A percentile compares a stretch with the other conserved stretches of the same genome.
Evolutionary conservation across 345 rosid species (phyloP).

Genomic region (Salix suchowensis): DNA sequence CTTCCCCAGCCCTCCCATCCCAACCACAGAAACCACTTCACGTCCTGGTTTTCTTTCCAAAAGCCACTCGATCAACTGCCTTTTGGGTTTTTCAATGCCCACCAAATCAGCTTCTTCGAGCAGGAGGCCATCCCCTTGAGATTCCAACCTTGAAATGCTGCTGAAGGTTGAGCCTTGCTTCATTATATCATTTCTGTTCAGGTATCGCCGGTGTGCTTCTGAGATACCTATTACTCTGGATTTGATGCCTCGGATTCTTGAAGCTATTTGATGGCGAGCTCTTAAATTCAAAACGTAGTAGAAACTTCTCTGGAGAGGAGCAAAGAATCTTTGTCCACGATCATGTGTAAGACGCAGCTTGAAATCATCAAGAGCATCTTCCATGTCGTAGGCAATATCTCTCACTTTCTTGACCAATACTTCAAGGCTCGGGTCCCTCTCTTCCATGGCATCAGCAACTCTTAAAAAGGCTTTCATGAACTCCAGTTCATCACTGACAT

Average conservation of each 20-base stretch:
- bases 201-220: conserved; percentile 11
- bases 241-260: conserved; percentile 14
- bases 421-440: conserved; percentile 10
- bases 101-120: conserved; percentile 21
- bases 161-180: conserved; percentile 2
- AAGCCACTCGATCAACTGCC: conserved; percentile 13
- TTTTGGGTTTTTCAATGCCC: conserved; percentile 19
- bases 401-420: conserved; percentile 23
- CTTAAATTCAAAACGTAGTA: conserved; percentile 8
- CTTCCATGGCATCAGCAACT: conserved; percentile 22
- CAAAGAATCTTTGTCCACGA: not conserved
- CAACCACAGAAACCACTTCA: conserved; percentile 7
- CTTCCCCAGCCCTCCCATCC: conserved; percentile 22
- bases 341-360: conserved; percentile 3
- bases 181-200: conserved; percentile 9
- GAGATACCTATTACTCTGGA: conserved; percentile 2
- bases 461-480: conserved; percentile 26
- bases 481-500: conserved; percentile 22
- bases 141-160: not conserved
- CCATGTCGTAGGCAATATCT: conserved; percentile 21
- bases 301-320: not conserved
- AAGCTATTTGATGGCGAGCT: conserved; percentile 22
- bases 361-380: conserved; percentile 34
- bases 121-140: conserved; percentile 25
- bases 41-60: not conserved